Conservation (phyloP, 768 basidiomycete genomes). For the Tephrocybe sp. region DNA sequence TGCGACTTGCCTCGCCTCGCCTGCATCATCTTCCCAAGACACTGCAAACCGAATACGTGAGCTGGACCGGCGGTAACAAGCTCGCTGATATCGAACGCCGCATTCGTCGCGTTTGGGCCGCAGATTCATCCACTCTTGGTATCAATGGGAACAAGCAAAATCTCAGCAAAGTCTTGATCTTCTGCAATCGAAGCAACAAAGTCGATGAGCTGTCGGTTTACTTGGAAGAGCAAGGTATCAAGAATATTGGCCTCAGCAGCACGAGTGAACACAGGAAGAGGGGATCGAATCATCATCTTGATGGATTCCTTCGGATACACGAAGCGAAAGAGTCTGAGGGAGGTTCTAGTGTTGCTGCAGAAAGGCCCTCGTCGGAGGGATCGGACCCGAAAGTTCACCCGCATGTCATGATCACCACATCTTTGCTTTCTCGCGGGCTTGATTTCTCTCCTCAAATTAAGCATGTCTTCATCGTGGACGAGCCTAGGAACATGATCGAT, state of each 20-base stretch:
- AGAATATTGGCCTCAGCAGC: conserved; percentile 66
- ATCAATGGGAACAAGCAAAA: conserved; percentile 16
- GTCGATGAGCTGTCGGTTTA: conserved; percentile 62
- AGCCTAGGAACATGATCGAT: conserved; percentile 88
- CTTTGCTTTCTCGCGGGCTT: conserved; percentile 85
- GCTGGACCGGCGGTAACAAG: conserved; percentile 80
- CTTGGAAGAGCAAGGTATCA: conserved; percentile 60
- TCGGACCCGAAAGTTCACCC: conserved; percentile 40
- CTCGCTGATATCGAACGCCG: conserved; percentile 77
- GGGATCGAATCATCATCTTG: conserved; percentile 77
- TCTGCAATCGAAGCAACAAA: conserved; percentile 76
- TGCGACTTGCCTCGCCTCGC: conserved; percentile 78
- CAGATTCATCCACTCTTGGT: conserved; percentile 43
- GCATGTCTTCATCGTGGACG: conserved; percentile 86
- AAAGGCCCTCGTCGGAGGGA: conserved; percentile 1
- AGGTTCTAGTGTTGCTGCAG: background rate
- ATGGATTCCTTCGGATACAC: conserved; percentile 60
- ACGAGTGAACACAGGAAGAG: conserved; percentile 54
- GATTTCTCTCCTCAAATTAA: conserved; percentile 80
- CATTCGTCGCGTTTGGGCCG: conserved; percentile 72
- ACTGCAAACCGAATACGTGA: conserved; percentile 71
- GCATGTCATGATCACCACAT: conserved; percentile 84
- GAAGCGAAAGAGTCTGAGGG: conserved; percentile 9
- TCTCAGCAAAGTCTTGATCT: conserved; percentile 74
- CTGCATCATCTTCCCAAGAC: conserved; percentile 76